A percentile compares a stretch with the other conserved stretches of the same genome.
Conservation (phyloP, 108 stramenopile species). For the Asterionellopsis glacialis region DNA sequence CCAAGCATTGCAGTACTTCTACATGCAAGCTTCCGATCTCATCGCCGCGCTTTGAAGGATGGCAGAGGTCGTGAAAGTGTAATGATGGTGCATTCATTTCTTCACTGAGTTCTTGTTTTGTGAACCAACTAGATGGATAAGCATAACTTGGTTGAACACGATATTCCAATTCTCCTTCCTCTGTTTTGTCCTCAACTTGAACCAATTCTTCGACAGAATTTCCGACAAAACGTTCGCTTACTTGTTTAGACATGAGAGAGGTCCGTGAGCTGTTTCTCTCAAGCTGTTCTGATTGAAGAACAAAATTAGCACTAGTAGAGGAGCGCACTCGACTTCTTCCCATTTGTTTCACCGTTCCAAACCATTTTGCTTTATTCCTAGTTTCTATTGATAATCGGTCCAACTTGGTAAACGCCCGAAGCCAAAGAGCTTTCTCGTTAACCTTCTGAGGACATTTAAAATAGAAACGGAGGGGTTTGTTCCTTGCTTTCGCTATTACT, state of each 20-base stretch:
- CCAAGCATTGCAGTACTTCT: conserved; percentile 59
- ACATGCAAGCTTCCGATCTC: conserved; percentile 53
- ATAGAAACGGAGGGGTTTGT: conserved; percentile 27
- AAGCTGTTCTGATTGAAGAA: conserved; percentile 10
- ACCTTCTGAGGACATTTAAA: conserved; percentile 30
- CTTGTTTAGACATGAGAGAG: neutral
- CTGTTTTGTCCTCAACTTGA: neutral
- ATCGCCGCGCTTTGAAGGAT: conserved; percentile 18
- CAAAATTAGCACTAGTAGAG: conserved; percentile 7
- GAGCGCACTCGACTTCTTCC: conserved; percentile 7
- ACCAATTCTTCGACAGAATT: neutral
- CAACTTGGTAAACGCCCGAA: conserved; percentile 25
- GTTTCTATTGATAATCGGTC: conserved; percentile 19
- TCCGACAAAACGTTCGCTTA: neutral
- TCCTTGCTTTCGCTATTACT: conserved; percentile 4
- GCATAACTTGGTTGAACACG: conserved; percentile 49
- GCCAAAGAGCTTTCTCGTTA: conserved; percentile 51
- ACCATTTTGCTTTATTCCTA: conserved; percentile 8
- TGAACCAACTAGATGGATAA: conserved; percentile 64
- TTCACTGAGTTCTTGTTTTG: conserved; percentile 36
- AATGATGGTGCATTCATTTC: conserved; percentile 46
- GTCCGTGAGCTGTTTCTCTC: neutral
- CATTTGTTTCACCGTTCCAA: conserved; percentile 7
- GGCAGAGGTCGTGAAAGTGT: conserved; percentile 41
- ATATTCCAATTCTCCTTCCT: conserved; percentile 15